A percentile compares a stretch with the other conserved stretches of the same genome.
Evolutionary conservation across 2,329 filamentous ascomycete genomes (phyloP).

Genomic region (Exutisphaerella laricina): DNA sequence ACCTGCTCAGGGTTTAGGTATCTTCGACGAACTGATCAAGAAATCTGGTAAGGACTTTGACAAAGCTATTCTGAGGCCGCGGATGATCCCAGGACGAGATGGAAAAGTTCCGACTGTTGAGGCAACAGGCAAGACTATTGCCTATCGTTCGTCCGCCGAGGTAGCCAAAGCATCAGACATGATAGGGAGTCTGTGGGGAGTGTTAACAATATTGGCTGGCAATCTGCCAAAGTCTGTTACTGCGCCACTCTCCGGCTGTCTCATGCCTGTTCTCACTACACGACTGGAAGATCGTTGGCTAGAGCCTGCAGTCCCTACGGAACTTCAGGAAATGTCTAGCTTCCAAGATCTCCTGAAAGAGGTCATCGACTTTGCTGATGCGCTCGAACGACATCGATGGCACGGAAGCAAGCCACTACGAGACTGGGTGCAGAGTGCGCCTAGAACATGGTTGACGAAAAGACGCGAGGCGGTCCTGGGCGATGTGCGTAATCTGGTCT

Average conservation of each 20-base stretch:
- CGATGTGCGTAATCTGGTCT: constrained; percentile 63
- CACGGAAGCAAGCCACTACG: constrained; percentile 56
- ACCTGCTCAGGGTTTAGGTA: constrained; percentile 20
- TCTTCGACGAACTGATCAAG: constrained; percentile 25
- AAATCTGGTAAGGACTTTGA: constrained; percentile 30
- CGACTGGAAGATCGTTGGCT: constrained; percentile 71
- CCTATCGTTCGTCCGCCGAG: constrained; percentile 17
- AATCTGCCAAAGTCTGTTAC: constrained; percentile 47
- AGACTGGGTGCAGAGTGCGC: constrained; percentile 75
- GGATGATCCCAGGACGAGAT: constrained; percentile 20
- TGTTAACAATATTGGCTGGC: constrained; percentile 48
- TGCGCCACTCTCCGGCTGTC: constrained; percentile 56
- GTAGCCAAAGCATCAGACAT: constrained; percentile 26
- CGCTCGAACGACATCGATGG: constrained; percentile 59
- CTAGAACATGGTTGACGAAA: constrained; percentile 78
- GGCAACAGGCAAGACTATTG: constrained; percentile 26
- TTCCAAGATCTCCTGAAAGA: constrained; percentile 68
- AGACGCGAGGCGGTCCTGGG: constrained; percentile 75
- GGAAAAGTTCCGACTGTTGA: constrained; percentile 15
- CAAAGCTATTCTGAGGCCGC: constrained; percentile 25
- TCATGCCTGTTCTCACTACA: constrained; percentile 64
- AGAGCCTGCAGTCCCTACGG: constrained; percentile 67
- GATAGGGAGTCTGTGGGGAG: constrained; percentile 39
- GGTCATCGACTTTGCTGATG: constrained; percentile 59
- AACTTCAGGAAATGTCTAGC: constrained; percentile 61